Percentiles rank a stretch among this genome's conserved stretches.
phyloP scores from a whole-genome alignment of 371 early-diverging fungal species.

The Circinella umbellata region DNA sequence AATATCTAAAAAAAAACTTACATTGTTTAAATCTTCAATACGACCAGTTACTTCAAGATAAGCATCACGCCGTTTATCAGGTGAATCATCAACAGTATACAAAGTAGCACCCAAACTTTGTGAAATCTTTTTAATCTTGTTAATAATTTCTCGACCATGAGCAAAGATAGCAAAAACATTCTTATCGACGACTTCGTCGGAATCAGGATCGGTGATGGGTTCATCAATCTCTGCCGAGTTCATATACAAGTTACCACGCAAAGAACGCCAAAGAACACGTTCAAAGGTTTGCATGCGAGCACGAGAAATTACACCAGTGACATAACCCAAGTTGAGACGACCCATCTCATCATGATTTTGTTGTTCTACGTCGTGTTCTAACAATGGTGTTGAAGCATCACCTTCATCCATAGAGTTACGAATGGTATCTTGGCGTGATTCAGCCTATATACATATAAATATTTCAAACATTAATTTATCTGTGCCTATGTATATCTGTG shows the following conservation, averaged over 20 bases:
- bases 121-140: constrained; percentile 92
- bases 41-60: constrained; percentile 68
- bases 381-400: constrained; percentile 63
- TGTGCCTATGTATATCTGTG: too few relatives aligned
- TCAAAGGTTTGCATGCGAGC: constrained; percentile 87
- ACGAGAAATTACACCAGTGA: constrained; percentile 93
- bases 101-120: constrained; percentile 95
- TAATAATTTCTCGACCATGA: constrained; percentile 89
- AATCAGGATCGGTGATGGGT: constrained; percentile 74
- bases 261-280: constrained; percentile 95
- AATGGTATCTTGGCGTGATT: constrained; percentile 58
- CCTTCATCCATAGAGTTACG: constrained; percentile 63
- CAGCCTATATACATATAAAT: constrained; percentile 42
- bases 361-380: constrained; percentile 67
- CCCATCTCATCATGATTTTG: constrained; percentile 38
- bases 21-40: constrained; percentile 58
- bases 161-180: constrained; percentile 97
- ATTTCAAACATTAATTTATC: too few relatives aligned
- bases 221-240: constrained; percentile 96
- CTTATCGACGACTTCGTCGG: constrained; percentile 87
- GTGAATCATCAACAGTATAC: constrained; percentile 84
- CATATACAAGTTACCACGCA: constrained; percentile 97
- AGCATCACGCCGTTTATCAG: constrained; percentile 86
- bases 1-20: constrained; percentile 21
- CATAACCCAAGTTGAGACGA: constrained; percentile 69